Percentiles rank a stretch among this genome's conserved stretches.
phyloP scores from a whole-genome alignment of 345 rosid genomes.

The Eutrema yunnanense region DNA sequence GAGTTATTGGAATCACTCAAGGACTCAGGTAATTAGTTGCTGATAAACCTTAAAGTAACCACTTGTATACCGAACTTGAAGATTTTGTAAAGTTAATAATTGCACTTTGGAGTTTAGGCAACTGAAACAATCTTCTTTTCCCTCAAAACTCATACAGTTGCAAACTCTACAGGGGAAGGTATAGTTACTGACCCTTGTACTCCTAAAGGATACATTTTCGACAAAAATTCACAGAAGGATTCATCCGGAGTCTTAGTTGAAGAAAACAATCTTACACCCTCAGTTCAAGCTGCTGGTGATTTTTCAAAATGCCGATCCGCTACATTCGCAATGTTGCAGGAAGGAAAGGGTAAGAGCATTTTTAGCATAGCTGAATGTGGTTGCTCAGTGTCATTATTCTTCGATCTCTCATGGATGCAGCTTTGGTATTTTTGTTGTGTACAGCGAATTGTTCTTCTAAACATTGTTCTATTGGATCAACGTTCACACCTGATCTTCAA shows the following conservation, averaged over 20 bases:
- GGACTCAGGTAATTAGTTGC: slow-evolving; percentile 49
- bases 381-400: background rate
- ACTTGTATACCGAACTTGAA: too few relatives aligned
- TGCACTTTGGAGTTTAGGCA: background rate
- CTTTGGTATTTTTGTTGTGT: too few relatives aligned
- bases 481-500: too few relatives aligned
- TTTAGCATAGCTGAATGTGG: background rate
- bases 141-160: slow-evolving; percentile 11
- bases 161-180: slow-evolving; percentile 32
- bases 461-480: too few relatives aligned
- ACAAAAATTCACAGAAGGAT: slow-evolving; percentile 23
- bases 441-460: too few relatives aligned
- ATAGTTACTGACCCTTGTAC: slow-evolving; percentile 64
- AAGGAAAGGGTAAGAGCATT: slow-evolving; percentile 58
- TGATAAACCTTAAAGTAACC: too few relatives aligned
- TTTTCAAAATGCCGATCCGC: slow-evolving; percentile 82
- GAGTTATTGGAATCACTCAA: slow-evolving; percentile 47
- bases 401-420: background rate
- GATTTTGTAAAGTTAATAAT: background rate
- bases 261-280: slow-evolving; percentile 23
- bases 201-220: slow-evolving; percentile 66
- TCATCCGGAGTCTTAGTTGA: too few relatives aligned
- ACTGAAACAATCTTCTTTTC: background rate
- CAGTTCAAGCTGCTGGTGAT: slow-evolving; percentile 58
- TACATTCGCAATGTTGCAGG: slow-evolving; percentile 49